Base-by-base conservation (phyloP, 2,329 filamentous ascomycete genomes). In the Aspergillus costaricaensis region DNA sequence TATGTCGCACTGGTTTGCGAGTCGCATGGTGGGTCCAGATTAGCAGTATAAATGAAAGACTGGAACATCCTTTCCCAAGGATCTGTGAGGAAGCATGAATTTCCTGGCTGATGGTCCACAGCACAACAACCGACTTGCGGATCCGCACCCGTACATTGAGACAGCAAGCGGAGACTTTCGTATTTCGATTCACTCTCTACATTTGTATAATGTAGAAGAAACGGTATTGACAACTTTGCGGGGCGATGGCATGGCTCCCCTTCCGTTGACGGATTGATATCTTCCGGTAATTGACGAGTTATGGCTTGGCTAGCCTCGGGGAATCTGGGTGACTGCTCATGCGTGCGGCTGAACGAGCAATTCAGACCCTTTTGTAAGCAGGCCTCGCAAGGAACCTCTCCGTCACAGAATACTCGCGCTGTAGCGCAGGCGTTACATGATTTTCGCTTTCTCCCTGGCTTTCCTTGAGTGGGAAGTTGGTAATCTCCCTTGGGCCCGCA, bases 61-160 rank as follows among this genome's bases (percentile, higher is more conserved):
- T 41, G 39, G 21, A 53, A 53, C 19, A 53, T 14, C 12, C 21
- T 53, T 39, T 53, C 51, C 51, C 51, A 53, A n/a, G 51, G 15
- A n/a, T 53, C 51, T 2, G 32, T 39, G 21, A 41, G 5, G n/a
- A 41, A 15, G 51, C 14, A 5, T 2, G 10, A 5, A 17, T 19
- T 7, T 14, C 14, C 8, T 7, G 36, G 23, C 5, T 41, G 19
- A 17, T 53, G 51, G 14, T 53, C 12, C 17, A 53, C 21, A 10
- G 21, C 21, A 53, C 51, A 53, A 9, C 32, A 36, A 14, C 32
- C 32, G 12, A 36, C 12, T 36, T 14, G 12, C 12, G 32, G 32
- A 36, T 53, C 36, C 14, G 30, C 36, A 15, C 10, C 7, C 15
- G 23, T 38, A 39, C 51, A 53, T 21, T 53, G 51, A 14, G 51